Evolutionary conservation across 306 rosid genomes (phyloP), one percentile per base, ranked within the genome.

Genomic region (Ammopiptanthus mongolicus): DNA sequence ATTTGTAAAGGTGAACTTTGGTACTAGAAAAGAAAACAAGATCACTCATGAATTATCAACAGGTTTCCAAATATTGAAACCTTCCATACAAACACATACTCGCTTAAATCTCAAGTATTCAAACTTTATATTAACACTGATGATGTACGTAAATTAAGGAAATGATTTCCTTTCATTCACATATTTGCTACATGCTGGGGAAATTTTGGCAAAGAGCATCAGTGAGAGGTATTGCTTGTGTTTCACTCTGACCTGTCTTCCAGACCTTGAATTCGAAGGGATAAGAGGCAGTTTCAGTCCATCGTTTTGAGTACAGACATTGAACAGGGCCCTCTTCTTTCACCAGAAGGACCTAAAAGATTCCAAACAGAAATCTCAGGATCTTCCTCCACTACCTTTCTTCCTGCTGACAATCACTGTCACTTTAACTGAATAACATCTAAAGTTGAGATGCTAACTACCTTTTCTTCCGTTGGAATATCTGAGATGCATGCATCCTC

Each of bases 231-330:
- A 87, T 76, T 55, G 90, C 96, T 29, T 87, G 77, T 42, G 50
- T 58, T 76, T 87, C 79, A 67, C 84, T 88, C 85, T 88, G 88
- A 51, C 84, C 91, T 60, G 44, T 66, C 84, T 81, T 91, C 93
- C 96, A 91, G 17, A 88, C 88, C 77, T 80, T 88, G 66, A 79
- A 85, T 73, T 85, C 28, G 64, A 77, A 46, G 46, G 84, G 75
- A 34, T 15, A 15, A 19, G 69, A 0, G 17, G 71, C 28, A 13
- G 72, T 60, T 53, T 75, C 87, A 50, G 57, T 73, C 91, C 91
- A 88, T 6, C 22, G 73, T 84, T 84, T 85, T 88, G 50, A 91
- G 86, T 28, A 83, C 59, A 18, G 82, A 69, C 86, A 87, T 22
- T 6, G 91, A 72, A 51, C 25, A 80, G 56, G 93, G 91, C 3